phyloP scores from a whole-genome alignment of 2,329 filamentous ascomycete species.

The Scedosporium minutisporum region DNA sequence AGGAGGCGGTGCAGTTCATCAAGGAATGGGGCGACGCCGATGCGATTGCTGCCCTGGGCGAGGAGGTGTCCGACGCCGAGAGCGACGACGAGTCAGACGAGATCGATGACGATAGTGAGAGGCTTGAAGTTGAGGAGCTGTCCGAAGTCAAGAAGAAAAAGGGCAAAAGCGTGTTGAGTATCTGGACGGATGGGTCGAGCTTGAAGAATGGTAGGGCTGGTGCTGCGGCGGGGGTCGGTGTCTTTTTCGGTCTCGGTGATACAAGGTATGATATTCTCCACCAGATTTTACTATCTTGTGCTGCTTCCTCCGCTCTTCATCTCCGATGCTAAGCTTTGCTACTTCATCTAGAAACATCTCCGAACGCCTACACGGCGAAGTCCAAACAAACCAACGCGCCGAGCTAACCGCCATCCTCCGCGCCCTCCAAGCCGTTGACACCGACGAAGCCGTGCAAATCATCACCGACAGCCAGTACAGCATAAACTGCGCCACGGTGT shows the following conservation, averaged over 20 bases:
- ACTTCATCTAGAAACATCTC: slow-evolving; percentile 48
- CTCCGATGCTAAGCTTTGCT: background rate
- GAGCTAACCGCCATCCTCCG: slow-evolving; percentile 82
- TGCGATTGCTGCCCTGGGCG: slow-evolving; percentile 30
- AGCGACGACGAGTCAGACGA: slow-evolving; percentile 15
- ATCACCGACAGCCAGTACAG: slow-evolving; percentile 84
- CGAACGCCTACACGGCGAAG: slow-evolving; percentile 61
- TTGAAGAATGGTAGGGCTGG: slow-evolving; percentile 46
- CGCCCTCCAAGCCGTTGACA: slow-evolving; percentile 66
- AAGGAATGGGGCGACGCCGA: slow-evolving; percentile 32
- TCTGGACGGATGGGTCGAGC: slow-evolving; percentile 57
- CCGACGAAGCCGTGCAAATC: slow-evolving; percentile 62
- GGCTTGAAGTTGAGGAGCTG: slow-evolving; percentile 7
- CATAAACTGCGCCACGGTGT: slow-evolving; percentile 79
- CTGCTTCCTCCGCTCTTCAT: too few species aligned
- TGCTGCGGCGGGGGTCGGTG: slow-evolving; percentile 51
- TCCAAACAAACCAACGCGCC: slow-evolving; percentile 93
- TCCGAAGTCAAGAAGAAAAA: slow-evolving; percentile 27
- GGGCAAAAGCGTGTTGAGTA: slow-evolving; percentile 25
- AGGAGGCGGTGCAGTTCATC: slow-evolving; percentile 74
- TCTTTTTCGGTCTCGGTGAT: slow-evolving; percentile 51
- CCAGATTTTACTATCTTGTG: too few species aligned
- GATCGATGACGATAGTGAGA: slow-evolving; percentile 16
- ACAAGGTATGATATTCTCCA: slow-evolving; percentile 29
- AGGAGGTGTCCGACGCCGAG: slow-evolving; percentile 13